Base-by-base conservation (phyloP, 352 stramenopile species). In the Phytophthora colocasiae region DNA sequence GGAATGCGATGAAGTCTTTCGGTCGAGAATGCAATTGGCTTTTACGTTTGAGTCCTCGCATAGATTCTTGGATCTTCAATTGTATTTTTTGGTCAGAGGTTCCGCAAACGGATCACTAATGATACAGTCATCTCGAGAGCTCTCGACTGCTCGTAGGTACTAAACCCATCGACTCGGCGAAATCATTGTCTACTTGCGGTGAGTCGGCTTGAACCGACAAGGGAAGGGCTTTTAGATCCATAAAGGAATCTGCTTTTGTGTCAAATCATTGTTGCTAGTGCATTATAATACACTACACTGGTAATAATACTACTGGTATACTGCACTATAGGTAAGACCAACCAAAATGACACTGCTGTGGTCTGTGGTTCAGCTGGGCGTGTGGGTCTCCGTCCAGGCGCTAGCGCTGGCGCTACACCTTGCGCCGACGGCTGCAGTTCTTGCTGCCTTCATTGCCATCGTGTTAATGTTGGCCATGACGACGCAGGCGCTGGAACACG, bases 401-500 rank as follows among this genome's bases (percentile, higher is more conserved):
- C n/a, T 41, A 24, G 34, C 26, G 44, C 39, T 78, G 51, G 48
- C 70, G 38, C 39, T 78, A 36, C 43, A 70, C 34, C 55, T 81
- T 11, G 53, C 36, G 32, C 57, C 64, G 6, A 17, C 56, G 15
- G 66, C 27, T 41, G 52, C 65, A 6, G 36, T 29, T 5, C 43
- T 88, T 15, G 41, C 51, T 15, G 56, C 54, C 7, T 26, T 81
- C 34, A 43, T 54, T 38, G 50, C 60, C n/a, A 69, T 69, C 12
- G 59, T 89, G 40, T 45, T 90, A 22, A 78, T 79, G 24, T 66
- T 68, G 6, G 61, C 83, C 22, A 84, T 93, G 77, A 85, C 86
- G 47, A 70, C 83, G 48, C 85, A 93, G 69, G 86, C 80, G 48
- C 73, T 93, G 48, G 77, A 90, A 51, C 72, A 86, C 51, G 81